phyloP scores from a whole-genome alignment of 768 basidiomycete species.

The Serendipita sp. region DNA sequence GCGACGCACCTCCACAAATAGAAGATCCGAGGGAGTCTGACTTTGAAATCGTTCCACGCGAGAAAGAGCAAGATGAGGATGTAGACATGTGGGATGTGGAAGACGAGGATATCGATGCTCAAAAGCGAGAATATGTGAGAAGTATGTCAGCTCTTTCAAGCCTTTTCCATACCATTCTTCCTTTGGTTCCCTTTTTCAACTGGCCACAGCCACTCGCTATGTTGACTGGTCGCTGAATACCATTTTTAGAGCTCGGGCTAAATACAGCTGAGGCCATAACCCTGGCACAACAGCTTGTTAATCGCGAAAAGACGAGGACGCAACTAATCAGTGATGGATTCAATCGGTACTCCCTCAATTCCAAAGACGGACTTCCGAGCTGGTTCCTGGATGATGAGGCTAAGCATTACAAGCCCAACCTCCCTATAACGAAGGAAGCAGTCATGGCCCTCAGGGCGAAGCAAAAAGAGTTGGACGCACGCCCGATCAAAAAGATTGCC shows the following conservation, averaged over 20 bases:
- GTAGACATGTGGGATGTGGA: conserved; percentile 68
- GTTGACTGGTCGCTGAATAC: too few species aligned
- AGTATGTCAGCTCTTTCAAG: conserved; percentile 30
- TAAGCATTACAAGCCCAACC: conserved; percentile 82
- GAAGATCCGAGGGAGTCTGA: conserved; percentile 34
- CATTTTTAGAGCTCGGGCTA: conserved; percentile 53
- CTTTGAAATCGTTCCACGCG: conserved; percentile 63
- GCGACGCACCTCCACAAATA: background rate
- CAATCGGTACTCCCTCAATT: conserved; percentile 79
- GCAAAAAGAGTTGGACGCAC: conserved; percentile 85
- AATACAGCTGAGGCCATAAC: conserved; percentile 81
- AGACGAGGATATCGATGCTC: conserved; percentile 56
- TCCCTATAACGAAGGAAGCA: conserved; percentile 96
- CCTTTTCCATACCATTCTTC: background rate
- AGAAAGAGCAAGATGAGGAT: conserved; percentile 34
- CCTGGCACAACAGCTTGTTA: conserved; percentile 80
- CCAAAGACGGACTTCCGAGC: conserved; percentile 78
- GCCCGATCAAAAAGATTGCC: conserved; percentile 97
- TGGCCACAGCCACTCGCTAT: background rate
- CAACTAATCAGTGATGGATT: conserved; percentile 90
- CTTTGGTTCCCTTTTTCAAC: background rate
- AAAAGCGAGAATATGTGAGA: conserved; percentile 45
- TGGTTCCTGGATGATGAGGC: conserved; percentile 98
- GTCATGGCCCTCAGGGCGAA: conserved; percentile 69
- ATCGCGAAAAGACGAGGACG: conserved; percentile 76